Evolutionary conservation across 176 grass and related monocot species (phyloP), one percentile per base, ranked within the genome.

Genomic region (Typha latifolia): DNA sequence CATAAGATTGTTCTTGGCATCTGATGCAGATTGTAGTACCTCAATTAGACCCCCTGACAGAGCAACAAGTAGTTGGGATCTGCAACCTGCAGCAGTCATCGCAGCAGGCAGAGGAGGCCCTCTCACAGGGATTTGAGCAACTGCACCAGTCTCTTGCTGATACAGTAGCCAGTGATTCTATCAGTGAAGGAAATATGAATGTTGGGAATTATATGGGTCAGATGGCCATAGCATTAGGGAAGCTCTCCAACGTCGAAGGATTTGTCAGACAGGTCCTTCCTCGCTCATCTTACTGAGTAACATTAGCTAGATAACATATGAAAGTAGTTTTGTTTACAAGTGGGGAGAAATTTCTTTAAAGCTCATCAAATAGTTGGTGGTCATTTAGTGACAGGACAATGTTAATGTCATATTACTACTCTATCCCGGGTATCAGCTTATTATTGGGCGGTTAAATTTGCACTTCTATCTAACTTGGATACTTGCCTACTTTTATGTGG

Each of bases 41-140:
- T 48, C 85, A 85, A 68, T 65, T 97, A 51, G 89, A 97, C 73
- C 89, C 89, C 18, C 32, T 92, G 69, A 97, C 94, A 24, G 89
- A 97, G 49, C 89, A 97, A 20, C 88, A 97, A 71, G 21, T 90
- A 29, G 52, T 84, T 21, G 94, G 83, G 72, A 86, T 97, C 56
- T 92, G 66, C 61, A 84, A 51, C 75, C 85, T 97, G 24, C 78
- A 84, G 53, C 94, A 87, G 72, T 97, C 85, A 19, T 90, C 72
- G 21, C 93, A 96, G 49, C 88, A 96, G 79, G 88, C 93, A 51
- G 93, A 96, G 75, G 93, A 96, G 75, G 88, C 93, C 57, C 88
- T 96, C 16, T 86, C 85, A 3, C 93, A 91, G 74, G 93, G 93
- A 29, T 74, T 88, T 20, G 91, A 96, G 48, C 84, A 88, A 62